Evolutionary conservation across 192 early-diverging fungal genomes (phyloP), one percentile per base, ranked within the genome.

Genomic region (Diversispora eburnea): DNA sequence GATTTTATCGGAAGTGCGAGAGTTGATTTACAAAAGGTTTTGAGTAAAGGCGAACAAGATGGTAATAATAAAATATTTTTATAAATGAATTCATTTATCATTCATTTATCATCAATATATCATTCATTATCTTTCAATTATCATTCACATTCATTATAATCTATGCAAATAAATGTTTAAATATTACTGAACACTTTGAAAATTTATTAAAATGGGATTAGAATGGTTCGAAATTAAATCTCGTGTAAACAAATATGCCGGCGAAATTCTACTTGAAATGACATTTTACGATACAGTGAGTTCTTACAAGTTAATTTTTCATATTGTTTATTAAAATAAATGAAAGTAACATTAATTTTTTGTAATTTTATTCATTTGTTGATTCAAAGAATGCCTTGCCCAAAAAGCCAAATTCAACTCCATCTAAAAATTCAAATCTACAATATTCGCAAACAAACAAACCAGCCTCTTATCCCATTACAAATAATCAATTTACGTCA

Each of bases 11-110:
- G 79, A 7, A 82, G 86, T n/a, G 71, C 79, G 64, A 79, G 79
- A 4, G 72, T 87, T 51, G 84, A 87, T 70, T 70, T 87, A 25
- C 56, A 78, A 20, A 76, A 79, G 39, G 84, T 86, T n/a, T 61
- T 87, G 15, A 80, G 77, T 22, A 70, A 82, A 3, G 83, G 84
- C n/a, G 84, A 87, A 73, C 76, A 76, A 42, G 86, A 87, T 80
- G 84, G 86, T 84, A 77, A 55, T 5, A 47, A 51, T 6, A 15
- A 15, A 15, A 39, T 4, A 22, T 1, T 61, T 39, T 22, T 66
- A 47, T 66, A 8, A 56, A 56, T 56, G 5, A 56, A 17, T 56
- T 56, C 12, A 19, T 20, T 19, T 19, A 56, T 20, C 1, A 56
- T 19, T 56, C 20, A 56, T 19, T 19, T 19, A 19, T 56, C 6